phyloP scores from a whole-genome alignment of 192 early-diverging fungal genomes.

The Backusella australiensis region DNA sequence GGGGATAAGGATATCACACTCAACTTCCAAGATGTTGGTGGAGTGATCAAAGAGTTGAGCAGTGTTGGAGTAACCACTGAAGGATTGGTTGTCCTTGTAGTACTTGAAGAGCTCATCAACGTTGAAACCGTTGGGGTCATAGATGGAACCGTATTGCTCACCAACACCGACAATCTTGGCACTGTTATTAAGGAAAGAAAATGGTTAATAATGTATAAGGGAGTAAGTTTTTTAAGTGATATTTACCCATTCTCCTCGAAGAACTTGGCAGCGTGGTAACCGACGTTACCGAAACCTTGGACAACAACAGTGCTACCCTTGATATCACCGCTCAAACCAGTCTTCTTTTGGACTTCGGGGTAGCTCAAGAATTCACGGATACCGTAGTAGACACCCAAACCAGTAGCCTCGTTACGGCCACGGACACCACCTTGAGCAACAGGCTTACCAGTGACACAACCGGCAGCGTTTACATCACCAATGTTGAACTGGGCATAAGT shows the following conservation, averaged over 20 bases:
- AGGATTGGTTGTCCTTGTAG: constrained; percentile 61
- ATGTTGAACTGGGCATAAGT: constrained; percentile 84
- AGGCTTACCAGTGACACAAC: constrained; percentile 82
- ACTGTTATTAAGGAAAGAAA: constrained; percentile 25
- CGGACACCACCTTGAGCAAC: constrained; percentile 77
- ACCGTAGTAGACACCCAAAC: constrained; percentile 80
- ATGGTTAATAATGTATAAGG: background rate
- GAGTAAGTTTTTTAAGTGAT: background rate
- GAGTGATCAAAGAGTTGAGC: constrained; percentile 59
- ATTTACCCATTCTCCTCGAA: constrained; percentile 65
- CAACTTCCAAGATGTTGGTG: constrained; percentile 60
- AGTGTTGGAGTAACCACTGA: constrained; percentile 59
- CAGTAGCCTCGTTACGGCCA: constrained; percentile 80
- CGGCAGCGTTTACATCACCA: constrained; percentile 76
- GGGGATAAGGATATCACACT: constrained; percentile 82
- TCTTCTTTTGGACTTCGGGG: constrained; percentile 75
- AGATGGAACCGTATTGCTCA: constrained; percentile 67
- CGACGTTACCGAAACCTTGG: constrained; percentile 87
- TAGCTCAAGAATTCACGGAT: constrained; percentile 76
- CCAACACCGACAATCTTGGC: constrained; percentile 75
- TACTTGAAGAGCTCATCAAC: constrained; percentile 65
- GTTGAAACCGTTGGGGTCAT: constrained; percentile 62
- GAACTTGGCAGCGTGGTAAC: constrained; percentile 82
- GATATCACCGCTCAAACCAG: constrained; percentile 59
- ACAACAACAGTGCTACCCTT: constrained; percentile 64